A percentile compares a stretch with the other conserved stretches of the same genome.
These are phyloP conservation scores for Pogostemon cablin DNA, from an alignment of 257 asterid genomes.

Conservation along the genomic window DNA sequence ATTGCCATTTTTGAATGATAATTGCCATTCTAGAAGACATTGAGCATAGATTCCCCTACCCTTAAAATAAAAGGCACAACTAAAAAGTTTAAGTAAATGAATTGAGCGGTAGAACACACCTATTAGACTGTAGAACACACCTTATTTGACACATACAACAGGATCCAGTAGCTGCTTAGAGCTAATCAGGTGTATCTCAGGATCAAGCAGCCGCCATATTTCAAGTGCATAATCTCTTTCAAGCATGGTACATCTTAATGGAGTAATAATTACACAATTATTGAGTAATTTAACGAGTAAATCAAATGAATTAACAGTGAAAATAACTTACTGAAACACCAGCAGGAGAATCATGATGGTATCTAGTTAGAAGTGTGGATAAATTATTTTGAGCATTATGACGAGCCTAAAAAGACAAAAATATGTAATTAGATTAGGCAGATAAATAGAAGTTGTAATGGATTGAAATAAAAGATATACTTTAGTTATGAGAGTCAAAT, in stretches of 20 bases:
- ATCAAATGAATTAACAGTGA: too few relatives aligned
- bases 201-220: constrained; percentile 99
- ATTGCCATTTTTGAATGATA: constrained; percentile 98
- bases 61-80: constrained; percentile 43
- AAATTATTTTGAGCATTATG: too few relatives aligned
- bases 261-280: too few relatives aligned
- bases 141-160: constrained; percentile 90
- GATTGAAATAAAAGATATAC: too few relatives aligned
- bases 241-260: constrained; percentile 74
- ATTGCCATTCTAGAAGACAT: constrained; percentile 82
- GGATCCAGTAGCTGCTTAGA: constrained; percentile 71
- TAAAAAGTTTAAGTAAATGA: constrained; percentile 11
- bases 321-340: too few relatives aligned
- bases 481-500: too few relatives aligned
- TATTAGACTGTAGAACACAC: constrained; percentile 38
- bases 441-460: too few relatives aligned
- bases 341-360: too few relatives aligned
- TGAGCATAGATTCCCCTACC: constrained; percentile 82
- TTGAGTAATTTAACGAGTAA: too few relatives aligned
- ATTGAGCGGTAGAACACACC: not conserved
- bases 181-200: constrained; percentile 73
- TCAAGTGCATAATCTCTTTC: constrained; percentile 99
- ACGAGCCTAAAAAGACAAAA: too few relatives aligned
- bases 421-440: too few relatives aligned
- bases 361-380: too few relatives aligned